phyloP scores from a whole-genome alignment of 345 rosid genomes.

The Anastatica hierochuntica region DNA sequence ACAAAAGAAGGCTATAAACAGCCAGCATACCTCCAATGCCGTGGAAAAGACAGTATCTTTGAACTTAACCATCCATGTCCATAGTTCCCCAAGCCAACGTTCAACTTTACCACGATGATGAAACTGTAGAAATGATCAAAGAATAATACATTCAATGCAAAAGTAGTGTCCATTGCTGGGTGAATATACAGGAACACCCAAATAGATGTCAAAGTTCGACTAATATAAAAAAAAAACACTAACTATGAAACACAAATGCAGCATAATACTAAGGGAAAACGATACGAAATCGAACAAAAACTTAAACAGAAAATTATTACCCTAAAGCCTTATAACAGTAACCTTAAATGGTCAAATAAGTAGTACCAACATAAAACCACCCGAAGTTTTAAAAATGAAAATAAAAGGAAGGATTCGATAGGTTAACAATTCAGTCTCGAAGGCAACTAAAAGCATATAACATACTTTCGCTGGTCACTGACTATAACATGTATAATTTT shows the following conservation, averaged over 20 bases:
- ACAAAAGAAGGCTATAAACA: background rate
- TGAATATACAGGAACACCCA: conserved; percentile 4
- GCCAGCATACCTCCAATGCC: conserved; percentile 54
- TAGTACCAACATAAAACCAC: too few relatives aligned
- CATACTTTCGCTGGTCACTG: background rate
- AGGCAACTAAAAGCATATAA: background rate
- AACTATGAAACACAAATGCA: background rate
- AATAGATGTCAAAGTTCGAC: too few relatives aligned
- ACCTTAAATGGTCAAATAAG: too few relatives aligned
- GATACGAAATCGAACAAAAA: conserved; percentile 2
- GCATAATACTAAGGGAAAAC: background rate
- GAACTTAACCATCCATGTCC: conserved; percentile 76
- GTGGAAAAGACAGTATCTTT: conserved; percentile 56
- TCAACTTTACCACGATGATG: conserved; percentile 58
- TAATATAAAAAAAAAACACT: too few relatives aligned
- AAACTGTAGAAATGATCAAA: conserved; percentile 36
- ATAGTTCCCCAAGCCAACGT: conserved; percentile 67
- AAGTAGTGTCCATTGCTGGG: background rate
- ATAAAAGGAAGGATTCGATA: background rate
- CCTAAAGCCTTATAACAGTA: background rate
- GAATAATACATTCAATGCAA: conserved; percentile 12
- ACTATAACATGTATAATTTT: background rate
- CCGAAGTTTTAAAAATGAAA: too few relatives aligned
- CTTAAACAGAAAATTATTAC: background rate
- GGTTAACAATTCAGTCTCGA: background rate